phyloP scores from a whole-genome alignment of 176 grass and related monocot genomes.

The Carex scoparia region DNA sequence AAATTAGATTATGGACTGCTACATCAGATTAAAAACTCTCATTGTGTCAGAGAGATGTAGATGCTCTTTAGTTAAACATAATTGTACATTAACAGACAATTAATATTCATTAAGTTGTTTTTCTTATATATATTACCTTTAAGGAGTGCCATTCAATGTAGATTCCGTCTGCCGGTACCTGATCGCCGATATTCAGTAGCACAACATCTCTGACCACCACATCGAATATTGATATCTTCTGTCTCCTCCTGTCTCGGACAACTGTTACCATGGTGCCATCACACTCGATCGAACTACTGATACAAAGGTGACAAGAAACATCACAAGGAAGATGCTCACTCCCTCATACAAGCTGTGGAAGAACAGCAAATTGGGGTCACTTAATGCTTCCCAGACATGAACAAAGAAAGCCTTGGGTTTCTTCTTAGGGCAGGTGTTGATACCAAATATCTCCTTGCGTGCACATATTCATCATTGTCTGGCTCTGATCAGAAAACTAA shows the following conservation, averaged over 20 bases:
- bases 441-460: slow-evolving; percentile 40
- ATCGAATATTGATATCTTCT: slow-evolving; percentile 48
- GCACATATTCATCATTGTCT: too few relatives aligned
- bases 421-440: slow-evolving; percentile 50
- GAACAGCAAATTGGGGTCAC: slow-evolving; percentile 49
- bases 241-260: slow-evolving; percentile 29
- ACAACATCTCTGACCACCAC: slow-evolving; percentile 61
- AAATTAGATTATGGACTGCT: too few relatives aligned
- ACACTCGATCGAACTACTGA: slow-evolving; percentile 38
- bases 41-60: too few relatives aligned
- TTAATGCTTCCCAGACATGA: too few relatives aligned
- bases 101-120: neutral
- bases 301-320: slow-evolving; percentile 46
- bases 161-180: slow-evolving; percentile 53
- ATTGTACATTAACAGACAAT: neutral
- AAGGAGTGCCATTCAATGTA: slow-evolving; percentile 42
- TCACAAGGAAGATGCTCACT: slow-evolving; percentile 61
- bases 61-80: too few relatives aligned
- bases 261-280: slow-evolving; percentile 37
- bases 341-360: slow-evolving; percentile 70
- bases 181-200: slow-evolving; percentile 56
- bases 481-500: too few relatives aligned
- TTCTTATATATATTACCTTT: slow-evolving; percentile 26
- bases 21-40: too few relatives aligned
- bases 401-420: too few relatives aligned